Evolutionary conservation across 495 filamentous ascomycete genomes (phyloP).

Genomic region (Aspergillus ostianus): DNA sequence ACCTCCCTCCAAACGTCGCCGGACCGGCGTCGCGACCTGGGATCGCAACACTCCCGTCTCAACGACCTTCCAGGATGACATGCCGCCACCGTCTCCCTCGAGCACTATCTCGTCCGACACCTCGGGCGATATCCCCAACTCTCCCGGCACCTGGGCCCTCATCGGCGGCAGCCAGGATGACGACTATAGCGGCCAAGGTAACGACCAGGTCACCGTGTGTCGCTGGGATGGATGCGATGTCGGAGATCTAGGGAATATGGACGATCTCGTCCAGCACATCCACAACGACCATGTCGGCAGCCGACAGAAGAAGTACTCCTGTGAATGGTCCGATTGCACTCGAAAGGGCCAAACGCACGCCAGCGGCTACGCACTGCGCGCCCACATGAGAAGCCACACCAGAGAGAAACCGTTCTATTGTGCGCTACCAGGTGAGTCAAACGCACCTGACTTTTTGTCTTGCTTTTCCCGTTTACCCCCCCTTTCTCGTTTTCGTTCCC

Average conservation of each 20-base stretch:
- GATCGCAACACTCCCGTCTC: slow-evolving; percentile 51
- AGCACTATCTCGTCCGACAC: slow-evolving; percentile 81
- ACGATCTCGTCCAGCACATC: slow-evolving; percentile 86
- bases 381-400: slow-evolving; percentile 97
- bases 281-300: slow-evolving; percentile 89
- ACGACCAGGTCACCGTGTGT: slow-evolving; percentile 86
- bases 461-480: neutral
- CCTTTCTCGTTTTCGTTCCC: neutral
- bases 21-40: slow-evolving; percentile 48
- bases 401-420: slow-evolving; percentile 99
- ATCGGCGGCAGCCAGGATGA: slow-evolving; percentile 62
- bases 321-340: slow-evolving; percentile 88
- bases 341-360: slow-evolving; percentile 88
- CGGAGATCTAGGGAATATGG: slow-evolving; percentile 88
- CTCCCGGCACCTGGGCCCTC: slow-evolving; percentile 41
- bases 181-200: slow-evolving; percentile 71
- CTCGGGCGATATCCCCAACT: slow-evolving; percentile 68
- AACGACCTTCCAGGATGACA: slow-evolving; percentile 38
- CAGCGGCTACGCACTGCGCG: slow-evolving; percentile 90
- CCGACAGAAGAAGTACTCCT: slow-evolving; percentile 81
- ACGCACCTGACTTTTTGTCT: neutral
- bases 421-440: slow-evolving; percentile 72
- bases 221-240: slow-evolving; percentile 82
- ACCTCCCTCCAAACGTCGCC: slow-evolving; percentile 53
- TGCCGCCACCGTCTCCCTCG: slow-evolving; percentile 41